These are phyloP conservation scores for Aspergillus versicolor DNA, from an alignment of 2,329 filamentous ascomycete species.

Conservation along the genomic window DNA sequence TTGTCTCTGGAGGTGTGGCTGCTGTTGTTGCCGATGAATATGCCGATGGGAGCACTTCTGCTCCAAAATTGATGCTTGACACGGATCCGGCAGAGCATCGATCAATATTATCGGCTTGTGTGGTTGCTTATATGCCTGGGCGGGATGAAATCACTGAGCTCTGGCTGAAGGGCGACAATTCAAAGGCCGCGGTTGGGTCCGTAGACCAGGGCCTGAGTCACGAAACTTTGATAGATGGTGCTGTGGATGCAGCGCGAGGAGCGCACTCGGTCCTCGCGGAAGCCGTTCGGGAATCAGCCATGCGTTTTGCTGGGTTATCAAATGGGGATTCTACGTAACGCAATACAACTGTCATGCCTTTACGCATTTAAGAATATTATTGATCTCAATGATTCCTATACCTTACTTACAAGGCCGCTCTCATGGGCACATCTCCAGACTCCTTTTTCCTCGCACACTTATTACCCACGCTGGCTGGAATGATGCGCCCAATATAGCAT, in stretches of 20 bases:
- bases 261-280: conserved; percentile 61
- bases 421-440: no score
- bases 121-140: conserved; percentile 82
- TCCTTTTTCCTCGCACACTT: no score
- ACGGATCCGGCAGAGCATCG: conserved; percentile 79
- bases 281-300: conserved; percentile 59
- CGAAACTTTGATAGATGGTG: conserved; percentile 61
- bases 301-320: conserved; percentile 34
- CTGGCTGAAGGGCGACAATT: conserved; percentile 79
- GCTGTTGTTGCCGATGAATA: conserved; percentile 61
- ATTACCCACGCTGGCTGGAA: no score
- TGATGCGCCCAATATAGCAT: no score
- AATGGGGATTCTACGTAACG: conserved; percentile 8
- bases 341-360: background rate
- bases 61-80: conserved; percentile 62
- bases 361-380: background rate
- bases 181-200: conserved; percentile 27
- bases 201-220: conserved; percentile 40
- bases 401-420: background rate
- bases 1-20: conserved; percentile 84
- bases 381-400: background rate
- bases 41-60: conserved; percentile 21
- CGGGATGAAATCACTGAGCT: conserved; percentile 91
- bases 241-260: conserved; percentile 62
- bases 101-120: conserved; percentile 76